A percentile compares a stretch with the other conserved stretches of the same genome.
Evolutionary conservation across 2,329 filamentous ascomycete genomes (phyloP).

Genomic region (Thelonectria blattea): DNA sequence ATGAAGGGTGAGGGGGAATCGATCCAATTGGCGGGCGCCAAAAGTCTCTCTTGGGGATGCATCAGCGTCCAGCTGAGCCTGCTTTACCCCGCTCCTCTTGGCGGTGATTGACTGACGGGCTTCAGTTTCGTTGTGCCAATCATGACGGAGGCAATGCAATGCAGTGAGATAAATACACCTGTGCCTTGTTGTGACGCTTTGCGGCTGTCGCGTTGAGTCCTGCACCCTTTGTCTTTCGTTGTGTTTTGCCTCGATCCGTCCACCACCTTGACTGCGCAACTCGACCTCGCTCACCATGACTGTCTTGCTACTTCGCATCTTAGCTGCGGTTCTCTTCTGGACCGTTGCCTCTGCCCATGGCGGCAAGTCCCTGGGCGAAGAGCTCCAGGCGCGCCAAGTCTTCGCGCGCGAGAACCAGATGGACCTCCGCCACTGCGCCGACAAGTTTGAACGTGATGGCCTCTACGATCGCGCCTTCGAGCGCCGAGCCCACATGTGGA

Average conservation of each 20-base stretch:
- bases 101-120: not conserved
- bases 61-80: constrained; percentile 1
- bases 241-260: not conserved
- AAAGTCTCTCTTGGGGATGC: constrained; percentile 6
- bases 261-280: not conserved
- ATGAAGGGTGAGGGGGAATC: constrained; percentile 2
- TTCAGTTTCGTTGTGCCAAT: not conserved
- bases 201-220: no score
- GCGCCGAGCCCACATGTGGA: not conserved
- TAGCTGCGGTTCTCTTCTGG: not conserved
- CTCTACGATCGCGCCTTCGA: constrained; percentile 11
- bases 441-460: constrained; percentile 14
- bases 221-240: not conserved
- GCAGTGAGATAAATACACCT: not conserved
- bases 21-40: constrained; percentile 24
- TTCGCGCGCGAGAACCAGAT: constrained; percentile 13
- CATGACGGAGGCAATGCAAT: not conserved
- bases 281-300: not conserved
- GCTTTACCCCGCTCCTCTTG: constrained; percentile 7
- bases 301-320: not conserved
- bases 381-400: constrained; percentile 9
- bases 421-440: constrained; percentile 14
- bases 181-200: not conserved
- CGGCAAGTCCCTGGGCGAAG: constrained; percentile 7
- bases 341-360: not conserved